These are phyloP conservation scores for Ilyonectria destructans DNA, from an alignment of 2,329 filamentous ascomycete species.

Conservation along the genomic window DNA sequence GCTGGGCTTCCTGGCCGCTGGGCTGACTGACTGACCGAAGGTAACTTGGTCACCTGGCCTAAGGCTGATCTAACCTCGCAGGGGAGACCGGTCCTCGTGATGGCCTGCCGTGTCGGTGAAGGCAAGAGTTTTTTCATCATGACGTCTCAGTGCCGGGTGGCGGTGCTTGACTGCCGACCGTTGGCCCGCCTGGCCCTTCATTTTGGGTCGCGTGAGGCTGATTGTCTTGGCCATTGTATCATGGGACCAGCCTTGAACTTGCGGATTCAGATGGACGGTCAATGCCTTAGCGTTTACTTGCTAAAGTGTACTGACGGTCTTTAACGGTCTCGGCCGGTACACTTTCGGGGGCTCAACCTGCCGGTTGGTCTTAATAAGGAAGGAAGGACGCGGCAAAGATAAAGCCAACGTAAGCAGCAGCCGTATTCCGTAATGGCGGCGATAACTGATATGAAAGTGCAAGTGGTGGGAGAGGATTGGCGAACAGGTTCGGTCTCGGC, in stretches of 20 bases:
- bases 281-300: slow-evolving; percentile 6
- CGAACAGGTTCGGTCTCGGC: slow-evolving; percentile 43
- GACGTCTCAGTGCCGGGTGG: slow-evolving; percentile 22
- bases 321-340: slow-evolving; percentile 29
- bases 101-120: slow-evolving; percentile 20
- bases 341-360: not conserved
- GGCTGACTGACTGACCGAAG: slow-evolving; percentile 21
- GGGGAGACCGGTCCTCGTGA: slow-evolving; percentile 26
- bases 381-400: slow-evolving; percentile 27
- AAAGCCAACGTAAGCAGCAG: slow-evolving; percentile 44
- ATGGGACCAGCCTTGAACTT: slow-evolving; percentile 15
- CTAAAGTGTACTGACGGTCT: not conserved
- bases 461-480: slow-evolving; percentile 42
- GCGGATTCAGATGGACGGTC: slow-evolving; percentile 9
- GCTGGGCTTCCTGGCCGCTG: slow-evolving; percentile 16
- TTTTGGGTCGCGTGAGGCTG: slow-evolving; percentile 24
- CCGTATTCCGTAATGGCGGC: slow-evolving; percentile 34
- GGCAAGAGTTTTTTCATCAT: slow-evolving; percentile 17
- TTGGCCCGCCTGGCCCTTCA: slow-evolving; percentile 6
- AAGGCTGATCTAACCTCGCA: slow-evolving; percentile 15
- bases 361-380: not conserved
- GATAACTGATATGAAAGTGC: slow-evolving; percentile 37
- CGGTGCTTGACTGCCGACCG: slow-evolving; percentile 15
- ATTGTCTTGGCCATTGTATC: slow-evolving; percentile 19
- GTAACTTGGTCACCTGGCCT: slow-evolving; percentile 24